Evolutionary conservation across 2,329 filamentous ascomycete species (phyloP), one percentile per base, ranked within the genome.

Genomic region (Pseudonectria buxi): DNA sequence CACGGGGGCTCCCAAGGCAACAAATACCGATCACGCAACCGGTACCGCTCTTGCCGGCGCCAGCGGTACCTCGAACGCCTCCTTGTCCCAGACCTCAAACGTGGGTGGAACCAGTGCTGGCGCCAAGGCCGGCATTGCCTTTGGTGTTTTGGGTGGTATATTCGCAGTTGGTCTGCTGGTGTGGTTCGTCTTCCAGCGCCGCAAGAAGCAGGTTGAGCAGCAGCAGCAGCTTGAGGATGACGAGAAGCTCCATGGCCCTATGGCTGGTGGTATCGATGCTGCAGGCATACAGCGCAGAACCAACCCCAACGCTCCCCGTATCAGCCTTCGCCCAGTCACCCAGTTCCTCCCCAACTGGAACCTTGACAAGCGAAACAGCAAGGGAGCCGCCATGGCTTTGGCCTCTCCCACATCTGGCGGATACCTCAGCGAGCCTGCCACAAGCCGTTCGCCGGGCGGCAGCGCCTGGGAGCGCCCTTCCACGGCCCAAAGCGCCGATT

Each of bases 261-360:
- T 63, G 7, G 61, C 62, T 29, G 58, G 55, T 32, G 58, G 58
- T 28, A 41, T 44, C 18, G 42, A 33, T 14, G 38, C 43, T 24
- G 24, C 41, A 33, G 25, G 40, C 10, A 34, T 39, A 7, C 42
- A 45, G 9, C 27, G 42, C 30, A 44, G 59, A 63, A 36, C 66
- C 58, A 47, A 72, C 66, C 43, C 64, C 58, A 44, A 67, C 70
- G 81, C 88, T 29, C 87, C 88, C n/a, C 82, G 82, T 43, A 72
- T 95, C 42, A 94, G 86, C 54, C 71, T 95, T 35, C 82, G 87
- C 32, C 88, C 88, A 3, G 76, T 92, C 32, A 90, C 86, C 27
- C 80, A 92, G 52, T 89, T 95, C 62, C 71, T 86, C 26, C 84
- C 86, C 5, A 79, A 76, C 53, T 72, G 51, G 47, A 61, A 59